These are phyloP conservation scores for Waitea zeae DNA, from an alignment of 1,284 basidiomycete species.

Conservation along the genomic window DNA sequence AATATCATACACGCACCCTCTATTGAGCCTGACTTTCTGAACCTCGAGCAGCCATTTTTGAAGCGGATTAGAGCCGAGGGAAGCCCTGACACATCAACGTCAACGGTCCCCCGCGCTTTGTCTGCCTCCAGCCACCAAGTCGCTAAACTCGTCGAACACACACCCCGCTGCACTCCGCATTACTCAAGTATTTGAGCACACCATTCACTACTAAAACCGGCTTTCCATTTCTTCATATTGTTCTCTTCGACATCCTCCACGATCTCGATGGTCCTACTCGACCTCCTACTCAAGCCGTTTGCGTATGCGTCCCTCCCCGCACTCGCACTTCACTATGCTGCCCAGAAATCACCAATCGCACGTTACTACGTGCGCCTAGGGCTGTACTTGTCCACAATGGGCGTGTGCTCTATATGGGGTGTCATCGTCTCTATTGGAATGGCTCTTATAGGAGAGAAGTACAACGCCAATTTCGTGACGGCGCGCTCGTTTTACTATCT, in stretches of 20 bases:
- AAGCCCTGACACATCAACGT: too few relatives aligned
- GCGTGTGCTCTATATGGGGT: constrained; percentile 63
- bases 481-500: constrained; percentile 75
- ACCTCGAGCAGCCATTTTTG: too few relatives aligned
- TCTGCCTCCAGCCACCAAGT: too few relatives aligned
- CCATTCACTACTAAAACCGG: too few relatives aligned
- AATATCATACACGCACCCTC: too few relatives aligned
- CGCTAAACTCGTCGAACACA: too few relatives aligned
- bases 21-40: too few relatives aligned
- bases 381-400: constrained; percentile 62
- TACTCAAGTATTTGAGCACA: too few relatives aligned
- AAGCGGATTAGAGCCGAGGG: too few relatives aligned
- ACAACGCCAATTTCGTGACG: constrained; percentile 77
- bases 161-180: too few relatives aligned
- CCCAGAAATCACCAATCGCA: constrained; percentile 31
- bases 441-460: constrained; percentile 52
- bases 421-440: constrained; percentile 58
- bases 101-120: too few relatives aligned
- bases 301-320: constrained; percentile 58
- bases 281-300: constrained; percentile 42
- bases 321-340: constrained; percentile 39
- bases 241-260: not conserved
- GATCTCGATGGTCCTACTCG: constrained; percentile 38
- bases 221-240: too few relatives aligned
- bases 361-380: constrained; percentile 62